phyloP scores from a whole-genome alignment of 306 rosid genomes.

The Prunus fruticosa region DNA sequence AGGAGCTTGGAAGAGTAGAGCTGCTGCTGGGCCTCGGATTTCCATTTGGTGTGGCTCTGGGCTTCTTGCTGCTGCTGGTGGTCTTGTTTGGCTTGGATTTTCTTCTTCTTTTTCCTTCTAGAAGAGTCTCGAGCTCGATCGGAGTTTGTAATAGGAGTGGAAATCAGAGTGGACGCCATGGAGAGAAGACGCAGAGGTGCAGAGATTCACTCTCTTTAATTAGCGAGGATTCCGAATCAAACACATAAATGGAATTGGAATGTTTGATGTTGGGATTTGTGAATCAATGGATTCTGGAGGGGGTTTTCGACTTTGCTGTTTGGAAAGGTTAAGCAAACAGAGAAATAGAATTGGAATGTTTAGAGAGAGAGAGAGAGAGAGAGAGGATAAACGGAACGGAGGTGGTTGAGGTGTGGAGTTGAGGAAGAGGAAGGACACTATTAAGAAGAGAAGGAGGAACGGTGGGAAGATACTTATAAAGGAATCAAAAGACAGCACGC shows the following conservation, averaged over 20 bases:
- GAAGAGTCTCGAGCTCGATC: constrained; percentile 49
- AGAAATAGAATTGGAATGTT: neutral
- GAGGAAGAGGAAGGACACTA: constrained; percentile 2
- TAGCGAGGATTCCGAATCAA: neutral
- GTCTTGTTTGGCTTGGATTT: constrained; percentile 39
- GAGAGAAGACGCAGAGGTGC: neutral
- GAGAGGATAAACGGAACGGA: constrained; percentile 45
- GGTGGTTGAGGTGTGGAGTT: constrained; percentile 38
- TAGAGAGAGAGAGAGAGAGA: constrained; percentile 7
- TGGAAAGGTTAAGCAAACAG: neutral
- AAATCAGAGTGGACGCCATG: constrained; percentile 52
- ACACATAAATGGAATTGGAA: neutral
- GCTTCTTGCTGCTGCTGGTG: neutral
- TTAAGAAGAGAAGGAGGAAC: constrained; percentile 26
- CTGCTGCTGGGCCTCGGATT: constrained; percentile 74
- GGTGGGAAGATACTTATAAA: constrained; percentile 45
- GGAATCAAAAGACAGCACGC: constrained; percentile 41
- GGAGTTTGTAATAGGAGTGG: constrained; percentile 47
- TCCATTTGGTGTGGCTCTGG: constrained; percentile 46
- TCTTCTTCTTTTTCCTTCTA: constrained; percentile 63
- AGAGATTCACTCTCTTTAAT: neutral
- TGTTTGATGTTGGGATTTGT: neutral
- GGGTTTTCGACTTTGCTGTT: neutral
- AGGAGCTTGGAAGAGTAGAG: constrained; percentile 68
- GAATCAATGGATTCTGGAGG: neutral